These are phyloP conservation scores for Tricholomella constricta DNA, from an alignment of 768 basidiomycete genomes.

Conservation along the genomic window DNA sequence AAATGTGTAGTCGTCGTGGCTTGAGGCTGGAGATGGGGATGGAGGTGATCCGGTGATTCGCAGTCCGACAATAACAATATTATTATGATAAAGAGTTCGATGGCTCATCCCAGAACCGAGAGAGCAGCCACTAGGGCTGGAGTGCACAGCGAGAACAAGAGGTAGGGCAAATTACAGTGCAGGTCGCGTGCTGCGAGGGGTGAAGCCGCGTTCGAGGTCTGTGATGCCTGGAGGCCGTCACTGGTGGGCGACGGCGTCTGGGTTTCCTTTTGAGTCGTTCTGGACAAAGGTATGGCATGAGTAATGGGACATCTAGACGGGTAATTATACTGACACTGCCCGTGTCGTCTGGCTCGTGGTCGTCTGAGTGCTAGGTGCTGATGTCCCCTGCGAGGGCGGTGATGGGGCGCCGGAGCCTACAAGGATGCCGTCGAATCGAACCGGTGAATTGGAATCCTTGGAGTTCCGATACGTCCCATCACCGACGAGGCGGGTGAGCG, in stretches of 20 bases:
- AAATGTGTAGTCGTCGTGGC: too few relatives aligned
- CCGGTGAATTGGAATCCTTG: constrained; percentile 32
- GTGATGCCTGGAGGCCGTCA: not conserved
- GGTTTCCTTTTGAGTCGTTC: not conserved
- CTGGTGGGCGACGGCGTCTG: not conserved
- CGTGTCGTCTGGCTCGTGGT: not conserved
- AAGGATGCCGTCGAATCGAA: constrained; percentile 27
- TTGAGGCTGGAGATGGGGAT: too few relatives aligned
- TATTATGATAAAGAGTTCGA: not conserved
- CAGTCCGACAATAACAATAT: not conserved
- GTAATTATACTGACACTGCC: not conserved
- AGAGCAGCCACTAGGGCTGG: constrained; percentile 4
- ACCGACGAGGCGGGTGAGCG: constrained; percentile 48
- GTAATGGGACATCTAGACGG: not conserved
- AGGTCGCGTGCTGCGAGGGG: not conserved
- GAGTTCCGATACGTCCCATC: constrained; percentile 52
- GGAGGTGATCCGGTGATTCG: not conserved
- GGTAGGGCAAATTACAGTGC: not conserved
- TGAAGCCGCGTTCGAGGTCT: constrained; percentile 10
- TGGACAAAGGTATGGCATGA: not conserved
- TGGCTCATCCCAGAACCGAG: constrained; percentile 3
- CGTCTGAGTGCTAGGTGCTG: not conserved
- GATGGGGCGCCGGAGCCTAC: not conserved
- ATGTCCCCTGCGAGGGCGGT: not conserved
- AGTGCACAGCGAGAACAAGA: not conserved